Evolutionary conservation across 306 rosid species (phyloP).

Genomic region (Sesbania bispinosa): DNA sequence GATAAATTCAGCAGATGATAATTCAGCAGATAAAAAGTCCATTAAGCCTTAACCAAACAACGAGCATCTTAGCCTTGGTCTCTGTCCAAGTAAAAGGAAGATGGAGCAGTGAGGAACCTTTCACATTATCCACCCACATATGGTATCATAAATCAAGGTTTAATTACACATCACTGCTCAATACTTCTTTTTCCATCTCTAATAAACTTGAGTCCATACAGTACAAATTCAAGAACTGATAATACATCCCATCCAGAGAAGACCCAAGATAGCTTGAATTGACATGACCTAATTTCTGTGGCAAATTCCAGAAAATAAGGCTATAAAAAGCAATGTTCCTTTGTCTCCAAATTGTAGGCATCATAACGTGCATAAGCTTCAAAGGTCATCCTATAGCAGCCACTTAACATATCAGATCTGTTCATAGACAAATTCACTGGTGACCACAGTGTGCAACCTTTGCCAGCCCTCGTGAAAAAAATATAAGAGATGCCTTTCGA

Average conservation of each 20-base stretch:
- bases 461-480: conserved; percentile 44
- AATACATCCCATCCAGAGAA: conserved; percentile 23
- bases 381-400: conserved; percentile 66
- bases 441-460: conserved; percentile 58
- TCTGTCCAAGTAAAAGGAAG: conserved; percentile 42
- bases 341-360: conserved; percentile 48
- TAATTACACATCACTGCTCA: conserved; percentile 40
- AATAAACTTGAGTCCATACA: conserved; percentile 45
- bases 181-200: conserved; percentile 39
- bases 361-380: conserved; percentile 52
- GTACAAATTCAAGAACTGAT: conserved; percentile 31
- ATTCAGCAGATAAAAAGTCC: conserved; percentile 33
- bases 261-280: conserved; percentile 36
- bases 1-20: conserved; percentile 36
- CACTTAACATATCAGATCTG: conserved; percentile 63
- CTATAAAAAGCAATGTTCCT: conserved; percentile 35
- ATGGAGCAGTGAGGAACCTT: conserved; percentile 31
- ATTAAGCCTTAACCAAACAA: conserved; percentile 34
- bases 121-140: conserved; percentile 34
- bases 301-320: conserved; percentile 18
- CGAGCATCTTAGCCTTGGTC: conserved; percentile 28
- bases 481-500: conserved; percentile 39
- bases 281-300: conserved; percentile 9
- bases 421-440: conserved; percentile 69
- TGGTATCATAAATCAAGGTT: conserved; percentile 30